Evolutionary conservation across 192 early-diverging fungal species (phyloP).

Genomic region (Backusella australiensis): DNA sequence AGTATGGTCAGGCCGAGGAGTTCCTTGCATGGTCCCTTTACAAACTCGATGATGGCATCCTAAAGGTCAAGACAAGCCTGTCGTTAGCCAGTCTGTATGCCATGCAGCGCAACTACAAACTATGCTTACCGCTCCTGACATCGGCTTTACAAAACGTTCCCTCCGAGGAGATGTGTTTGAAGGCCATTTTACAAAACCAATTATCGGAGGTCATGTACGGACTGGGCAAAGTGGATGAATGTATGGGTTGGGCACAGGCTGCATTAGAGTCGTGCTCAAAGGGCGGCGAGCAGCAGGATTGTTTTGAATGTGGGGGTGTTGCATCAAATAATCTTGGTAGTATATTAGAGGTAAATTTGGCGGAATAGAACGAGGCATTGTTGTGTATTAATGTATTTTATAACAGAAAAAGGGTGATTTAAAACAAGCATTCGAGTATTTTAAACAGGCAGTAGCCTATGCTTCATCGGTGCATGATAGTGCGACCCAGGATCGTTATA

Average conservation of each 20-base stretch:
- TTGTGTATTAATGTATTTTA: not conserved
- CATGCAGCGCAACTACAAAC: constrained; percentile 40
- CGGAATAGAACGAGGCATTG: not conserved
- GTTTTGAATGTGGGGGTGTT: constrained; percentile 54
- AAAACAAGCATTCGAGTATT: constrained; percentile 37
- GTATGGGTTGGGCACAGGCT: constrained; percentile 56
- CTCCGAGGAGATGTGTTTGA: constrained; percentile 39
- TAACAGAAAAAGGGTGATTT: constrained; percentile 42
- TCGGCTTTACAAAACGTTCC: constrained; percentile 37
- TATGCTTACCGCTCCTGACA: constrained; percentile 47
- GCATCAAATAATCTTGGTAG: constrained; percentile 49
- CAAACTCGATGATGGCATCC: not conserved
- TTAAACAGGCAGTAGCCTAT: constrained; percentile 38
- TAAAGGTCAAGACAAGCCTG: not conserved
- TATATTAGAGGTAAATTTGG: constrained; percentile 42
- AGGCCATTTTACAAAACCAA: constrained; percentile 52
- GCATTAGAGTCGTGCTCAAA: constrained; percentile 42
- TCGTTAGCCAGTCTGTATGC: constrained; percentile 53
- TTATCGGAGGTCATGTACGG: constrained; percentile 51
- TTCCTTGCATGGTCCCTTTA: constrained; percentile 48
- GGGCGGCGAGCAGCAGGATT: constrained; percentile 35
- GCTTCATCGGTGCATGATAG: constrained; percentile 37
- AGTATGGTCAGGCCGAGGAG: constrained; percentile 39
- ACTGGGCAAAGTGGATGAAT: constrained; percentile 44
- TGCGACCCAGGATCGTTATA: constrained; percentile 24